Base-by-base conservation (phyloP, 2,329 filamentous ascomycete genomes). In the Geosmithia flava region DNA sequence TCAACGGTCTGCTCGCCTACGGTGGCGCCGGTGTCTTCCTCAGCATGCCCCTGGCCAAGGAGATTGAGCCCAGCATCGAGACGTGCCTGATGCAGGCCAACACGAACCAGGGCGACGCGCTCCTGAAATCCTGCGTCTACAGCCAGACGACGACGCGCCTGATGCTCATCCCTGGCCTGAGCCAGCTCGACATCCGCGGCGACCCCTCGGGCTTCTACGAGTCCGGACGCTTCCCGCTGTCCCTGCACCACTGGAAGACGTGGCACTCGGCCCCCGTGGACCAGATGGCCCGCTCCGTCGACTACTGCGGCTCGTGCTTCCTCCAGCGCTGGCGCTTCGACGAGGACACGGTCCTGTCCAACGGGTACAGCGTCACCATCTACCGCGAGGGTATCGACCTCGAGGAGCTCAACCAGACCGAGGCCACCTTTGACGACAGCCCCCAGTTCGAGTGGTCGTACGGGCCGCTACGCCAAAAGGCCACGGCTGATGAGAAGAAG, bases 221-320 rank as follows among this genome's bases (percentile, higher is more conserved):
- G 61, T 70, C 72, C 2, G 75, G 75, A 1, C 60, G 69, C 20
- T 62, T 66, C n/a, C 72, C 75, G 0, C 61, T 81, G 13, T 78
- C 71, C 46, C 62, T 82, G 7, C 78, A 82, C 57, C 78, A 82
- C 63, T 81, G 77, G 76, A 80, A 79, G 58, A 75, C 70, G 13
- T 81, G 77, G 75, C 78, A 78, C 60, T 55, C 66, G 8, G 66
- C 65, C 23, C 71, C 71, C 1, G 61, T 80, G 42, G 66, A 68
- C 44, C 65, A 69, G 49, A 72, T 79, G 63, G 68, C 72, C 30
- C 60, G 65, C 40, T 62, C 76, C 13, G 62, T 68, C 7, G 58
- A 68, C 10, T 57, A 78, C n/a, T 81, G 78, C 53, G 78, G 78
- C 5, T 71, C 73, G 45, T 81, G 78, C 50, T 69, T 80, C 51